phyloP scores from a whole-genome alignment of 2,329 filamentous ascomycete species.

The Balansia obtecta region DNA sequence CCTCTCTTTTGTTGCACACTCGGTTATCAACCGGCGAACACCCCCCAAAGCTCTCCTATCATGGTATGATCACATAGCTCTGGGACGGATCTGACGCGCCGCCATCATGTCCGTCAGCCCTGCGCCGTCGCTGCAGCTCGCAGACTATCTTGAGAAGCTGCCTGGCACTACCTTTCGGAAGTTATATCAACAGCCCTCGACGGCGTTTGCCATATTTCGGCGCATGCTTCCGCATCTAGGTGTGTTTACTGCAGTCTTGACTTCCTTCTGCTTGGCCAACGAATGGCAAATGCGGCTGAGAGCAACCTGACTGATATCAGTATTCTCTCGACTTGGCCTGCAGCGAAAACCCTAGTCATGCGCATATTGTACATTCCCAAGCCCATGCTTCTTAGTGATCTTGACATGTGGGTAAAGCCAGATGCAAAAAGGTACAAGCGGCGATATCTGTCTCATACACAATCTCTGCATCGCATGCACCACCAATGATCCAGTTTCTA shows the following conservation, averaged over 20 bases:
- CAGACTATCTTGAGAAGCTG: slow-evolving; percentile 88
- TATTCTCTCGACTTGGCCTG: not conserved
- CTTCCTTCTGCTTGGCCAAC: no score
- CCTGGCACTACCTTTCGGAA: slow-evolving; percentile 81
- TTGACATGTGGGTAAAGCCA: slow-evolving; percentile 78
- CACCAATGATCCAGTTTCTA: not conserved
- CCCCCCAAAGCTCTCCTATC: not conserved
- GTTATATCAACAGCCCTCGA: slow-evolving; percentile 92
- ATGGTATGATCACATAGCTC: slow-evolving; percentile 9
- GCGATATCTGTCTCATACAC: not conserved
- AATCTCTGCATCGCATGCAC: not conserved
- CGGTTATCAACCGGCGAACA: not conserved
- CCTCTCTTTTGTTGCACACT: not conserved
- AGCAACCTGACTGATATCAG: not conserved
- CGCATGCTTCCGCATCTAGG: slow-evolving; percentile 91
- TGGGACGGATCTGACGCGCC: slow-evolving; percentile 16
- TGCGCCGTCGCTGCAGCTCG: slow-evolving; percentile 44
- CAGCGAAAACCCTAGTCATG: slow-evolving; percentile 93
- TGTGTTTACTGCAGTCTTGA: slow-evolving; percentile 23
- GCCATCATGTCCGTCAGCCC: slow-evolving; percentile 33
- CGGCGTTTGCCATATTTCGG: slow-evolving; percentile 87
- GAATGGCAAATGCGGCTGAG: not conserved
- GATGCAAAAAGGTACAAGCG: slow-evolving; percentile 29
- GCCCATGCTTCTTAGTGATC: slow-evolving; percentile 64
- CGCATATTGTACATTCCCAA: slow-evolving; percentile 81